These are phyloP conservation scores for Aspergillus fischeri DNA, from an alignment of 2,329 filamentous ascomycete species.

Conservation along the genomic window DNA sequence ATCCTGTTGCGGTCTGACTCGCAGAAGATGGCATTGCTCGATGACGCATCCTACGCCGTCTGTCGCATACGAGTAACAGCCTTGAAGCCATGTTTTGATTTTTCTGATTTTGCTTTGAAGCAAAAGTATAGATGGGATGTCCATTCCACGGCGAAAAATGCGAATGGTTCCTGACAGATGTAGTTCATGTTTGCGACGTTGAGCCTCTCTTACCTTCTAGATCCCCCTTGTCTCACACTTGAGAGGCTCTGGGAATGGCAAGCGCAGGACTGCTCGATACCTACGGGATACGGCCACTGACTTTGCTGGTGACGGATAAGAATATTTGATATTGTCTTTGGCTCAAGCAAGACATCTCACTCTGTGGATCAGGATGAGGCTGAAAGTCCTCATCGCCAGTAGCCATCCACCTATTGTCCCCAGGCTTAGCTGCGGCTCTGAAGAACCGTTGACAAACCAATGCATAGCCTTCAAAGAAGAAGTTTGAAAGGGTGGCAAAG, in stretches of 20 bases:
- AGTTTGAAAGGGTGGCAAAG: neutral
- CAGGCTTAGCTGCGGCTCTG: neutral
- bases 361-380: neutral
- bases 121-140: neutral
- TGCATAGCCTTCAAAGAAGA: neutral
- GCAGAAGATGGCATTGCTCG: neutral
- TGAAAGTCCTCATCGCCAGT: neutral
- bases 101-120: too few species aligned
- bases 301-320: neutral
- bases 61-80: neutral
- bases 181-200: conserved; percentile 8
- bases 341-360: neutral
- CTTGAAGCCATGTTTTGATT: neutral
- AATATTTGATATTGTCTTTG: neutral
- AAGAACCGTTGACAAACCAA: neutral
- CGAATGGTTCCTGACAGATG: neutral
- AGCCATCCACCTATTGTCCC: neutral
- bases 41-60: neutral
- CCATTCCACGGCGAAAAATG: neutral
- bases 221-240: conserved; percentile 6
- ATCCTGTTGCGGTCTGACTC: neutral
- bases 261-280: neutral
- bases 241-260: neutral
- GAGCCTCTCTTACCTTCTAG: conserved; percentile 6
- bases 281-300: neutral